Evolutionary conservation across 2,329 filamentous ascomycete species (phyloP).

Genomic region (Cercospora sp.): DNA sequence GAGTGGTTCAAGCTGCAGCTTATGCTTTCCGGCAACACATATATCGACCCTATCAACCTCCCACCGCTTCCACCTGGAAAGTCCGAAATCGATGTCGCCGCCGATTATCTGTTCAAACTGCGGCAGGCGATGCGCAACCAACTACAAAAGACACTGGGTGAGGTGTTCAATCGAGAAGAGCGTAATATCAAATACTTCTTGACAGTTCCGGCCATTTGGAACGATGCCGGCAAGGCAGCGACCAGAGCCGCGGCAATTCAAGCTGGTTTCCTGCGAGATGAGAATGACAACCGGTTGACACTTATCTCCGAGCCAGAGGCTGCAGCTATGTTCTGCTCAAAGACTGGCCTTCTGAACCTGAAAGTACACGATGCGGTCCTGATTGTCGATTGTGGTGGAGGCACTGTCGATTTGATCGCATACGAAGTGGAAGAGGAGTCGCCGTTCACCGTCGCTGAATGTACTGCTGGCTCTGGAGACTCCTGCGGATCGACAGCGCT

Average conservation of each 20-base stretch:
- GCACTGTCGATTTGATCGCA: constrained; percentile 97
- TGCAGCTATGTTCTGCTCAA: constrained; percentile 95
- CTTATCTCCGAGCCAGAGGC: constrained; percentile 96
- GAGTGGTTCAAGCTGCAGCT: constrained; percentile 99
- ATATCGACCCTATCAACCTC: constrained; percentile 98
- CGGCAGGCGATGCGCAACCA: constrained; percentile 95
- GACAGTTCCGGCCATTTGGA: constrained; percentile 99
- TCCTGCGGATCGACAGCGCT: constrained; percentile 97
- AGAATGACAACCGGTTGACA: constrained; percentile 95
- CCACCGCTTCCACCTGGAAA: constrained; percentile 95
- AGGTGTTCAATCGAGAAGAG: constrained; percentile 97
- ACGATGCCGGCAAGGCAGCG: constrained; percentile 95
- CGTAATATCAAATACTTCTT: constrained; percentile 97
- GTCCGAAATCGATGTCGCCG: constrained; percentile 98
- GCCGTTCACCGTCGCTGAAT: constrained; percentile 94
- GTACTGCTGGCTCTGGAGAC: constrained; percentile 94
- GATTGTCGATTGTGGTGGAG: constrained; percentile 97
- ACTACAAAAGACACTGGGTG: constrained; percentile 91
- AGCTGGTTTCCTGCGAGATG: constrained; percentile 91
- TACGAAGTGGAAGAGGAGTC: constrained; percentile 98
- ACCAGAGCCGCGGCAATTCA: constrained; percentile 95
- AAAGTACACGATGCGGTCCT: constrained; percentile 98
- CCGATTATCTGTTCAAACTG: constrained; percentile 97
- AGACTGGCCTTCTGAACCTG: constrained; percentile 90
- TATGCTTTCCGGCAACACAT: constrained; percentile 97